Evolutionary conservation across 2,329 filamentous ascomycete genomes (phyloP), one percentile per base, ranked within the genome.

Genomic region (Pseudovirgaria hyperparasitica): DNA sequence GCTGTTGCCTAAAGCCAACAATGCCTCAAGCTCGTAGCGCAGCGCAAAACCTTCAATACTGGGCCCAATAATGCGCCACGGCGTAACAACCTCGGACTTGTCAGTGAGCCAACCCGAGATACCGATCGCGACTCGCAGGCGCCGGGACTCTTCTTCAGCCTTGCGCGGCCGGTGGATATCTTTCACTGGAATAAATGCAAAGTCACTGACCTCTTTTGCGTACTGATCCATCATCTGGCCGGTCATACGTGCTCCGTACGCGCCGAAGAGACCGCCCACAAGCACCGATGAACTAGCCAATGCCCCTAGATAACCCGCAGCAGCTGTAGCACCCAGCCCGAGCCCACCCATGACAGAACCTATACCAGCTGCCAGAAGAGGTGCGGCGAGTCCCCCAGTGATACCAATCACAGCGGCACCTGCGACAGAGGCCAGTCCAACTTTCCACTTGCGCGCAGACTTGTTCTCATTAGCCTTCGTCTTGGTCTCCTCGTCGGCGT

Each of bases 141-240:
- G 50, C 4, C 57, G 53, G 26, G 54, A 57, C 31, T 63, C 58
- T 22, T 62, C 62, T 27, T 62, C 56, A 15, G 58, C 54, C 33
- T 62, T 73, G 48, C 29, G 63, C 49, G 34, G 72, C 45, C 47
- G 46, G 22, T 52, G 47, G 16, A 38, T 45, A 25, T 42, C 37
- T 26, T 49, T 49, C 10, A 92, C 62, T 1, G 84, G 81, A 8
- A 93, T 55, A 42, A 96, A 82, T 1, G 73, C 82, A 52, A 94
- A 92, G 45, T 96, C 86, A 41, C 82, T 74, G 10, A 96, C 76
- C 37, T 93, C 84, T 39, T 74, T 75, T 8, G 79, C 70, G 48
- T 92, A 92, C n/a, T 76, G 66, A 37, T 93, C 82, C 65, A 94
- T 80, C 65, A 86, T 82, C 49, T 85, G 77, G 27, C 76, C 73